Evolutionary conservation across 257 asterid genomes (phyloP).

Genomic region (Eustoma russellianum): DNA sequence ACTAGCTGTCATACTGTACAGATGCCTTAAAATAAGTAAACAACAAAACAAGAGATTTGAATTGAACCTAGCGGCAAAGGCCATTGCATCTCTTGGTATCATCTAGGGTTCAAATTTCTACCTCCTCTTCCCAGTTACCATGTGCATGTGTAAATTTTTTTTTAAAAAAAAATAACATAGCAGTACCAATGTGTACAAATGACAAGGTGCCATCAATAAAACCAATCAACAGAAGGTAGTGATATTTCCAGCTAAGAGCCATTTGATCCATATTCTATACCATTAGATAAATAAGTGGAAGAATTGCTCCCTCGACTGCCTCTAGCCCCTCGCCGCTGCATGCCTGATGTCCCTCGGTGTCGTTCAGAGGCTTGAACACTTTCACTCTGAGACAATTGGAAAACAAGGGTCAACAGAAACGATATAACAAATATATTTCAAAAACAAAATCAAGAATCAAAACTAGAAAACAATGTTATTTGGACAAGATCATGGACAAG

Average conservation of each 20-base stretch:
- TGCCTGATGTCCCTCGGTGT: slow-evolving; percentile 19
- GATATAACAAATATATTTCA: neutral
- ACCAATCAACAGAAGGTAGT: neutral
- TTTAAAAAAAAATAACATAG: neutral
- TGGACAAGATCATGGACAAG: too few species aligned
- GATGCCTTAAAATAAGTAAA: neutral
- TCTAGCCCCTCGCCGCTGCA: slow-evolving; percentile 32
- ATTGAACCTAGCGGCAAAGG: neutral
- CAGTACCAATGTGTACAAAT: neutral
- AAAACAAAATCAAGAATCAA: neutral
- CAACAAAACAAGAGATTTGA: neutral
- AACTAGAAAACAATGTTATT: neutral
- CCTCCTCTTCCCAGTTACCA: neutral
- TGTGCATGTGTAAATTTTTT: too few species aligned
- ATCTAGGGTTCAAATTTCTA: neutral
- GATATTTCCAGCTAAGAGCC: neutral
- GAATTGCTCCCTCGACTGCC: slow-evolving; percentile 20
- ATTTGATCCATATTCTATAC: slow-evolving; percentile 13
- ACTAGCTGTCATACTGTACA: too few species aligned
- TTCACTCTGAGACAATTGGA: slow-evolving; percentile 24
- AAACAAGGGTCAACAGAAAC: slow-evolving; percentile 6
- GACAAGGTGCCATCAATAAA: neutral
- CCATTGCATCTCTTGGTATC: neutral
- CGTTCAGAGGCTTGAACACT: slow-evolving; percentile 11
- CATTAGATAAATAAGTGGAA: slow-evolving; percentile 24